Conservation (phyloP, 805 yeast genomes). For the Groenewaldozyma salmanticensis region DNA sequence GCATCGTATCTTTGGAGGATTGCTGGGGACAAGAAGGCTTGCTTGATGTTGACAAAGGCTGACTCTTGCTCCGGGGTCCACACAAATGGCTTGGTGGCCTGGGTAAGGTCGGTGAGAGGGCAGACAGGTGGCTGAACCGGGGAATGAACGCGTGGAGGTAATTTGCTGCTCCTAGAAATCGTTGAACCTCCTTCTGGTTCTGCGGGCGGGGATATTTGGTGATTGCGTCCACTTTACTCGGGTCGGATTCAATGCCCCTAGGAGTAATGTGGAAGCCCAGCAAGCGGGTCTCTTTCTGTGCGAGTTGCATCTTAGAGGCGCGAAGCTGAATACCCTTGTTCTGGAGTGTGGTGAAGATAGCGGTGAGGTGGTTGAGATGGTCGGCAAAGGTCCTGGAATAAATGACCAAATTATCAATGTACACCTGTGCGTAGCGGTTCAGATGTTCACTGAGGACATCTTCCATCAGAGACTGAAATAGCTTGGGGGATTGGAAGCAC, state of each 20-base stretch:
- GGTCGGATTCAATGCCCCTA: not conserved
- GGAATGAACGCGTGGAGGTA: not conserved
- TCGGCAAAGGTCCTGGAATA: not conserved
- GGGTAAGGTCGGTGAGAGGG: not conserved
- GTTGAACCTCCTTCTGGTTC: not conserved
- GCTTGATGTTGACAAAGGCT: not conserved
- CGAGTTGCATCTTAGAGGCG: not conserved
- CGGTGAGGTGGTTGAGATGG: not conserved
- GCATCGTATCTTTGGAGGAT: not conserved
- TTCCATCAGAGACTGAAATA: not conserved
- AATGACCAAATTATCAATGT: not conserved
- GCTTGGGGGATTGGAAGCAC: not conserved
- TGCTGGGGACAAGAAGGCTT: not conserved
- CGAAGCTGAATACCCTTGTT: not conserved
- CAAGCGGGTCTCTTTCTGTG: not conserved
- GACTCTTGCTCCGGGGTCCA: not conserved
- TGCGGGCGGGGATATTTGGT: not conserved
- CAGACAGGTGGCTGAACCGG: not conserved
- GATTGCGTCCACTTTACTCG: not conserved
- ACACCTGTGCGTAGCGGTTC: not conserved
- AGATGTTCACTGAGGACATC: not conserved
- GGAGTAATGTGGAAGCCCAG: not conserved
- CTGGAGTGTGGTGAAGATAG: not conserved
- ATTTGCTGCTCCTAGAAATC: not conserved
- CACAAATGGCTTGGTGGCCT: not conserved